Conservation (phyloP, 2,329 filamentous ascomycete genomes). For the Colletotrichum tabaci region DNA sequence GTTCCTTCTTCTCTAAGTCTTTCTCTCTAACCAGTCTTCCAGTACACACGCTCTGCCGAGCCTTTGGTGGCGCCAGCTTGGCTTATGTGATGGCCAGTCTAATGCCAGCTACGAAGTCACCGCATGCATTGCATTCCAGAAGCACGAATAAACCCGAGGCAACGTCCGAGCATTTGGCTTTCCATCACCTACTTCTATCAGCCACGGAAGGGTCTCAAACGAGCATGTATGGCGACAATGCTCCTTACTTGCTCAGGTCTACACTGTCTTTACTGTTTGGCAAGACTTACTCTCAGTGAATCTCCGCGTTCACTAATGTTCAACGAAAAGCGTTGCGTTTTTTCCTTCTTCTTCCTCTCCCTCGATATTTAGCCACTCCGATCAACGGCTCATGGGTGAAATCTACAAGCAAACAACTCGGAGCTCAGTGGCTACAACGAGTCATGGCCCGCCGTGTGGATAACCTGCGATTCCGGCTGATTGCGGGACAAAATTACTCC, state of each 20-base stretch:
- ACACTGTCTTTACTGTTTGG: slow-evolving; percentile 8
- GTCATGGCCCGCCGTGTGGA: slow-evolving; percentile 28
- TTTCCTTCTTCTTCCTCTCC: background rate
- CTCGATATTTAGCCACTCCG: slow-evolving; percentile 5
- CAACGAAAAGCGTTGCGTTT: slow-evolving; percentile 21
- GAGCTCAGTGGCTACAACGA: slow-evolving; percentile 33
- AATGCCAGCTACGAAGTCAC: slow-evolving; percentile 5
- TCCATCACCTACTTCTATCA: slow-evolving; percentile 21
- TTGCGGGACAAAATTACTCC: slow-evolving; percentile 20
- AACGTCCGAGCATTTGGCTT: background rate
- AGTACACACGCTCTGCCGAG: slow-evolving; percentile 4
- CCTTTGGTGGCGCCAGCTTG: slow-evolving; percentile 4
- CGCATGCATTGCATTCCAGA: slow-evolving; percentile 9
- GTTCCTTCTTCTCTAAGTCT: slow-evolving; percentile 2
- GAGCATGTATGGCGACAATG: slow-evolving; percentile 14
- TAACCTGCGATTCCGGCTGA: slow-evolving; percentile 23
- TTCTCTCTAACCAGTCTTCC: background rate
- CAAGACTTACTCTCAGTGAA: slow-evolving; percentile 6
- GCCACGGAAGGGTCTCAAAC: background rate
- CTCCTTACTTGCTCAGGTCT: slow-evolving; percentile 21
- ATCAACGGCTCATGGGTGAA: slow-evolving; percentile 18
- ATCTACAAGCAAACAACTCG: slow-evolving; percentile 28
- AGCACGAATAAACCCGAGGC: slow-evolving; percentile 13
- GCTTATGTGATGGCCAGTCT: slow-evolving; percentile 7
- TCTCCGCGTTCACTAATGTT: slow-evolving; percentile 7